A percentile compares a stretch with the other conserved stretches of the same genome.
These are phyloP conservation scores for Gossypium longicalyx DNA, from an alignment of 345 rosid genomes.

Conservation along the genomic window DNA sequence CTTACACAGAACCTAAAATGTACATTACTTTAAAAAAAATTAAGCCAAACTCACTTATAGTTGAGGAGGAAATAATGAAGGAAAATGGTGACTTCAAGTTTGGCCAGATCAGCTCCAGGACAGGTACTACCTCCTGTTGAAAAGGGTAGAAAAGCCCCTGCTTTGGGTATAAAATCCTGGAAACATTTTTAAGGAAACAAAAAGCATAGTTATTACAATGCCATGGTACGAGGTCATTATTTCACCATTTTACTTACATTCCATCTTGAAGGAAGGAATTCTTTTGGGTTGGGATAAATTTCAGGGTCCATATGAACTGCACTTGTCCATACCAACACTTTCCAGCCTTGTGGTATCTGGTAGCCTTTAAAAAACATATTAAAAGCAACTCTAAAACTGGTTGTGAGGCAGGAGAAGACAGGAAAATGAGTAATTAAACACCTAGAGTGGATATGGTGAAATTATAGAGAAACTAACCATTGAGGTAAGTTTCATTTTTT, in stretches of 20 bases:
- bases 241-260: slow-evolving; percentile 25
- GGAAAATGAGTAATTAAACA: no score
- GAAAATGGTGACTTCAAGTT: slow-evolving; percentile 44
- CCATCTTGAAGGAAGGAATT: slow-evolving; percentile 50
- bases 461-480: background rate
- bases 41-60: slow-evolving; percentile 25
- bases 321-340: slow-evolving; percentile 5
- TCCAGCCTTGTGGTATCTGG: background rate
- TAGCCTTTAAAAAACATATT: background rate
- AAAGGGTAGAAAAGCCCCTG: slow-evolving; percentile 44
- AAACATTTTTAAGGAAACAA: background rate
- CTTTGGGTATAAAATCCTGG: slow-evolving; percentile 28
- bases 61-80: slow-evolving; percentile 47
- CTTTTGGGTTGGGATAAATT: slow-evolving; percentile 30
- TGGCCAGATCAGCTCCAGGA: slow-evolving; percentile 45
- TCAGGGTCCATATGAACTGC: slow-evolving; percentile 30
- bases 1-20: no score
- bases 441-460: no score
- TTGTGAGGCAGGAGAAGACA: background rate
- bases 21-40: background rate
- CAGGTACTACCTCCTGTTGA: slow-evolving; percentile 45
- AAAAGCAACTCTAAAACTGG: background rate
- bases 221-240: background rate
- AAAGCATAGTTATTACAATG: background rate
- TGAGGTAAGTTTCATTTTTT: slow-evolving; percentile 14